Percentiles rank a stretch among this genome's conserved stretches.
Evolutionary conservation across 2,329 filamentous ascomycete genomes (phyloP).

Genomic region (Huntiella decipiens): DNA sequence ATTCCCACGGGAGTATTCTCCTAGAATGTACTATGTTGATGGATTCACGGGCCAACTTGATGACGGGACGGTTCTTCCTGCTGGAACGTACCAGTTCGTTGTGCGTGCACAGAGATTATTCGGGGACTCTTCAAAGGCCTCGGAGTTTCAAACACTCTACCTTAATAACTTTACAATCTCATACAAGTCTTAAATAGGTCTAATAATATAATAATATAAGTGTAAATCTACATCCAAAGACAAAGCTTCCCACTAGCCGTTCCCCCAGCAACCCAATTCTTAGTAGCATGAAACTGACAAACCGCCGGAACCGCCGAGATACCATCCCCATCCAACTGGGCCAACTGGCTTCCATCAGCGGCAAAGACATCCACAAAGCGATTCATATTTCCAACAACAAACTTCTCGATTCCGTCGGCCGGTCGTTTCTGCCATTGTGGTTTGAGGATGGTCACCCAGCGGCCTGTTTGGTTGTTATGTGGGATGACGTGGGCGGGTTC

Average conservation of each 20-base stretch:
- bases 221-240: constrained; percentile 41
- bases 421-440: constrained; percentile 78
- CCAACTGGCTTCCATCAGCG: constrained; percentile 65
- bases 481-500: constrained; percentile 47
- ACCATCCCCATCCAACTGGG: constrained; percentile 69
- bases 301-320: constrained; percentile 92
- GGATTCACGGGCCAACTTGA: constrained; percentile 3
- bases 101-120: constrained; percentile 1
- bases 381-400: constrained; percentile 94
- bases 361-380: constrained; percentile 86
- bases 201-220: not conserved
- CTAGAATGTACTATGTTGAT: constrained; percentile 3
- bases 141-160: constrained; percentile 3
- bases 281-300: constrained; percentile 68
- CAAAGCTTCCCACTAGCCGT: constrained; percentile 85
- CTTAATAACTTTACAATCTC: not conserved
- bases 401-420: constrained; percentile 60
- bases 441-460: constrained; percentile 73
- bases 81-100: not conserved
- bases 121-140: not conserved
- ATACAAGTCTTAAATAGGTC: not conserved
- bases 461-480: constrained; percentile 91
- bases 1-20: constrained; percentile 1
- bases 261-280: constrained; percentile 83
- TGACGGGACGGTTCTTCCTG: constrained; percentile 3